These are phyloP conservation scores for Brasenia schreberi DNA, from an alignment of 164 flowering plant genomes.

Conservation along the genomic window DNA sequence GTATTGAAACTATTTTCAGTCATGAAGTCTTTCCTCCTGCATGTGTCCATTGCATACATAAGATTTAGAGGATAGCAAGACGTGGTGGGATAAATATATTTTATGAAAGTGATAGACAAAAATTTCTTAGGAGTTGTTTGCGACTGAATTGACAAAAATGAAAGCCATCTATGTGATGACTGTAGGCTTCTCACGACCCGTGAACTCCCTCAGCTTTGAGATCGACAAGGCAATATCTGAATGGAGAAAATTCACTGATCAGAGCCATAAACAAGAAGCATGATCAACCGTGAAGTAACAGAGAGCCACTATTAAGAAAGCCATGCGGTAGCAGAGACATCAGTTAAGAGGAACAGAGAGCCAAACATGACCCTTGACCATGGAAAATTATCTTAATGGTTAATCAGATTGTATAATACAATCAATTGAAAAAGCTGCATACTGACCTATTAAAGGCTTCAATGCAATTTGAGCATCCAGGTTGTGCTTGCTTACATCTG, in stretches of 20 bases:
- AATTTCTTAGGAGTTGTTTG: not conserved
- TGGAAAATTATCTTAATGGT: not conserved
- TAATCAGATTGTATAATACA: not conserved
- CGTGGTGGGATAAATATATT: not conserved
- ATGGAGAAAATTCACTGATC: not conserved
- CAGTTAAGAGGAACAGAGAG: not conserved
- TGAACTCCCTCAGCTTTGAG: constrained; percentile 88
- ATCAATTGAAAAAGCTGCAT: constrained; percentile 1
- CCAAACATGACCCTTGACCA: not conserved
- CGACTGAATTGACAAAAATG: not conserved
- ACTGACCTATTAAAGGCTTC: constrained; percentile 80
- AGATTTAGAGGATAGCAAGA: too few relatives aligned
- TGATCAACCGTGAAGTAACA: not conserved
- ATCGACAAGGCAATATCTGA: constrained; percentile 75
- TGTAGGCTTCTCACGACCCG: constrained; percentile 96
- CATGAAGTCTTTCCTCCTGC: too few relatives aligned
- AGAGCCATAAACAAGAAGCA: constrained; percentile 3
- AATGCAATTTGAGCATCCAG: constrained; percentile 84
- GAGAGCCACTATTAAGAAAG: not conserved
- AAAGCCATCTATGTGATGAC: constrained; percentile 57
- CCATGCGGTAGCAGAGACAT: not conserved
- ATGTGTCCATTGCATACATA: too few relatives aligned
- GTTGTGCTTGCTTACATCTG: constrained; percentile 70
- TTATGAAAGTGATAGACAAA: not conserved
- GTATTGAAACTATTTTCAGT: too few relatives aligned